A percentile compares a stretch with the other conserved stretches of the same genome.
Evolutionary conservation across 2,329 filamentous ascomycete genomes (phyloP).

Genomic region (Fusarium dimerum): DNA sequence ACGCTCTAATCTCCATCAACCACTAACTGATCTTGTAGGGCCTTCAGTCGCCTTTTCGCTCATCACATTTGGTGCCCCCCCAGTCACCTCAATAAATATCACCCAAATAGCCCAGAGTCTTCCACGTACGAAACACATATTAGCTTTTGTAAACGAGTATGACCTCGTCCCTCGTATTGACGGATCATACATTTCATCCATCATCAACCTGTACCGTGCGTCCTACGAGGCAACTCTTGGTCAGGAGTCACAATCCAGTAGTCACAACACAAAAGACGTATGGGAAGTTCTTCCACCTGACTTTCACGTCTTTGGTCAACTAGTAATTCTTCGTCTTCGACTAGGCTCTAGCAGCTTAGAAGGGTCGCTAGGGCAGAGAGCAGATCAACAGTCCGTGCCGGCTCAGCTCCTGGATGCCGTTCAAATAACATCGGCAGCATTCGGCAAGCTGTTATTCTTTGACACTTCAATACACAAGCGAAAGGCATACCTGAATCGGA

Average conservation of each 20-base stretch:
- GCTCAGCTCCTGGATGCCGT: background rate
- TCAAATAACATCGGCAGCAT: background rate
- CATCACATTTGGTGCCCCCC: slow-evolving; percentile 23
- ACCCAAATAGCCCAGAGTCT: background rate
- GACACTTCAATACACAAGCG: slow-evolving; percentile 24
- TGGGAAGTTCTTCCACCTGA: slow-evolving; percentile 3
- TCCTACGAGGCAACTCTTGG: slow-evolving; percentile 5
- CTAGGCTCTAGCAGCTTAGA: background rate
- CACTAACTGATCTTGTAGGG: background rate
- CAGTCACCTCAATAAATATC: slow-evolving; percentile 14
- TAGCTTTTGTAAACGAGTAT: slow-evolving; percentile 24
- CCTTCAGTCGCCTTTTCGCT: slow-evolving; percentile 11
- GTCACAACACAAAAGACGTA: accelerated
- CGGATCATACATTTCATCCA: slow-evolving; percentile 16
- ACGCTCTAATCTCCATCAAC: background rate
- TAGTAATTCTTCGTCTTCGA: background rate
- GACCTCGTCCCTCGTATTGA: slow-evolving; percentile 25
- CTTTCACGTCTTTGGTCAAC: background rate
- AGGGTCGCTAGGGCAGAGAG: background rate
- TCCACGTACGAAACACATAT: slow-evolving; percentile 4
- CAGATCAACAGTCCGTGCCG: background rate
- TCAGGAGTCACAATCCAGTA: accelerated
- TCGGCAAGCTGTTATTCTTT: slow-evolving; percentile 19
- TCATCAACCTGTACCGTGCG: slow-evolving; percentile 21
- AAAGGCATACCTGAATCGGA: slow-evolving; percentile 15